phyloP scores from a whole-genome alignment of 345 rosid genomes.

The Citrus sp. region DNA sequence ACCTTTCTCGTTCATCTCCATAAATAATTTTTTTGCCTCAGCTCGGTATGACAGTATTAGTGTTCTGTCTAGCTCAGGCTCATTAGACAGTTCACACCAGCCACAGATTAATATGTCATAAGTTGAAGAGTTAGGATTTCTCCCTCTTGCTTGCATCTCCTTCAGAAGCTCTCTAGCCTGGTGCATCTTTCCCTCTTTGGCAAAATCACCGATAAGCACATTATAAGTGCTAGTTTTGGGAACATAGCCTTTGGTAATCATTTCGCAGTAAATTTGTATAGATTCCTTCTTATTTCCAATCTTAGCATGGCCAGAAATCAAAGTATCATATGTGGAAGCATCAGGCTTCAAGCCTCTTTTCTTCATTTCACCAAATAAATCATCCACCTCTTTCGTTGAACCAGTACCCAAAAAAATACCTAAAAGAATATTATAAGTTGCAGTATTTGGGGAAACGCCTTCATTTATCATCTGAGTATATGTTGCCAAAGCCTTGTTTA shows the following conservation, averaged over 20 bases:
- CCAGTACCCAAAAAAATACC: conserved; percentile 52
- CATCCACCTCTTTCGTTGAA: conserved; percentile 43
- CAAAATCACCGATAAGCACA: conserved; percentile 60
- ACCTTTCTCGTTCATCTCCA: conserved; percentile 68
- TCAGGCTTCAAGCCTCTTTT: conserved; percentile 52
- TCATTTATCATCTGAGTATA: conserved; percentile 49
- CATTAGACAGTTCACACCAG: conserved; percentile 57
- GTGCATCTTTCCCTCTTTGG: conserved; percentile 65
- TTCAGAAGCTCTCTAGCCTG: conserved; percentile 74
- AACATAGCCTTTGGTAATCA: conserved; percentile 69
- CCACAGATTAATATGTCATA: conserved; percentile 72
- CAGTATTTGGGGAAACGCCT: conserved; percentile 53
- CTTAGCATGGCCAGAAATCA: conserved; percentile 67
- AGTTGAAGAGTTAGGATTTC: conserved; percentile 61
- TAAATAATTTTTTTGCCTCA: conserved; percentile 56
- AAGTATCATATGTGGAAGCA: conserved; percentile 61
- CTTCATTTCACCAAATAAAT: conserved; percentile 58
- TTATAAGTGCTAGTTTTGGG: conserved; percentile 78
- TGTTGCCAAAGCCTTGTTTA: conserved; percentile 46
- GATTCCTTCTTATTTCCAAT: conserved; percentile 65
- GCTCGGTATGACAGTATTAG: conserved; percentile 42
- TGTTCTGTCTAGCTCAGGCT: conserved; percentile 45
- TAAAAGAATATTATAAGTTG: conserved; percentile 69
- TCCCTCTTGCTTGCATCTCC: conserved; percentile 70
- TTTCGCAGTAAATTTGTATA: conserved; percentile 62